phyloP scores from a whole-genome alignment of 768 basidiomycete species.

The Serendipita sp. region DNA sequence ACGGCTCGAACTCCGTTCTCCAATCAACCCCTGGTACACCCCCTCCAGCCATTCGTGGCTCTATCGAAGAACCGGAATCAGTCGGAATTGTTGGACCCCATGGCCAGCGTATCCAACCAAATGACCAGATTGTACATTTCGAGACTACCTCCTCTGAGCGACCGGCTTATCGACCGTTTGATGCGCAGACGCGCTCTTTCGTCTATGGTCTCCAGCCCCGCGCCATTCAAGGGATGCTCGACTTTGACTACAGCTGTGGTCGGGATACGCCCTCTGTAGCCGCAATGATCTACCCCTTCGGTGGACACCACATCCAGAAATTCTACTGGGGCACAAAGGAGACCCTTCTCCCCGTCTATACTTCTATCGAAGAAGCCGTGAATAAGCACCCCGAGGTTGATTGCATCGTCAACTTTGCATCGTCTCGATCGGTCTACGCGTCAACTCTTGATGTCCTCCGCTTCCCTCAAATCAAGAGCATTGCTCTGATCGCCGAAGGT shows the following conservation, averaged over 20 bases:
- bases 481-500: slow-evolving; percentile 96
- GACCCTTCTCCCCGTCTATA: slow-evolving; percentile 95
- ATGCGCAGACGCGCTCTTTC: slow-evolving; percentile 83
- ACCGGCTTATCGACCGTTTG: slow-evolving; percentile 82
- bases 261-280: slow-evolving; percentile 82
- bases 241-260: slow-evolving; percentile 98
- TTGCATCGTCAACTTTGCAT: slow-evolving; percentile 96
- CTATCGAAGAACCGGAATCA: slow-evolving; percentile 18
- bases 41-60: slow-evolving; percentile 14
- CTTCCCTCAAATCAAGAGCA: slow-evolving; percentile 46
- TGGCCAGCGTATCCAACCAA: slow-evolving; percentile 65
- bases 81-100: slow-evolving; percentile 62
- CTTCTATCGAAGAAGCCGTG: slow-evolving; percentile 74
- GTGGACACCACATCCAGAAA: slow-evolving; percentile 99
- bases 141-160: slow-evolving; percentile 36
- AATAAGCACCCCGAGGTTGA: slow-evolving; percentile 94
- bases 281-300: slow-evolving; percentile 99
- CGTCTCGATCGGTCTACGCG: slow-evolving; percentile 81
- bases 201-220: slow-evolving; percentile 98
- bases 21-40: slow-evolving; percentile 33
- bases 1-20: slow-evolving; percentile 22
- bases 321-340: slow-evolving; percentile 99
- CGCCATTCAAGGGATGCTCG: slow-evolving; percentile 95
- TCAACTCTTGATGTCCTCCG: slow-evolving; percentile 80
- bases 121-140: slow-evolving; percentile 86